phyloP scores from a whole-genome alignment of 768 basidiomycete species.

The Macrolepiota dolichaula region DNA sequence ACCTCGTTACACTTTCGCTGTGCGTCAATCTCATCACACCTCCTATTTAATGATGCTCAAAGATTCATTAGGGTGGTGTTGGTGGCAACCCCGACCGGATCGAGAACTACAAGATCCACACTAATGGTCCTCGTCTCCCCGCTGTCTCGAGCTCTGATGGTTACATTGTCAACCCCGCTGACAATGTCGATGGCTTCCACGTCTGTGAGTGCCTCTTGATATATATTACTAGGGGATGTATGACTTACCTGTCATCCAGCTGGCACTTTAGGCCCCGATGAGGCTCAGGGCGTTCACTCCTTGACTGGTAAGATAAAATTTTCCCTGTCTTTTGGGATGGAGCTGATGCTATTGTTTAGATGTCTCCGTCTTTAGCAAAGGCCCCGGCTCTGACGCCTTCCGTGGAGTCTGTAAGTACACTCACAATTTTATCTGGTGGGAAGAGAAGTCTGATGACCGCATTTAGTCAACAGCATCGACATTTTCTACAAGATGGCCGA shows the following conservation, averaged over 20 bases:
- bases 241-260: constrained; percentile 14
- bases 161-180: constrained; percentile 27
- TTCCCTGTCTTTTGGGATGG: background rate
- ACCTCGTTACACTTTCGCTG: constrained; percentile 37
- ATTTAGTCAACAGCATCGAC: constrained; percentile 39
- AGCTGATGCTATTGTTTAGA: constrained; percentile 19
- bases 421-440: background rate
- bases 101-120: constrained; percentile 32
- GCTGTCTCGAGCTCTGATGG: constrained; percentile 24
- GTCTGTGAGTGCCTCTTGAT: constrained; percentile 19
- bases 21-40: no score
- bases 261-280: constrained; percentile 30
- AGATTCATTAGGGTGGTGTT: constrained; percentile 24
- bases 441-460: background rate
- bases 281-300: constrained; percentile 38
- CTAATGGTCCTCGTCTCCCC: constrained; percentile 33
- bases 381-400: constrained; percentile 38
- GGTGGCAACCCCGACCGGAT: constrained; percentile 41
- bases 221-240: background rate
- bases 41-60: no score
- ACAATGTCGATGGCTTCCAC: constrained; percentile 31
- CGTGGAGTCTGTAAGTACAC: constrained; percentile 36
- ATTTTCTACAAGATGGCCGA: constrained; percentile 39
- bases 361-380: constrained; percentile 41
- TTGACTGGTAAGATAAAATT: constrained; percentile 25